Evolutionary conservation across 2,329 filamentous ascomycete species (phyloP).

Genomic region (Microdochium bolleyi): DNA sequence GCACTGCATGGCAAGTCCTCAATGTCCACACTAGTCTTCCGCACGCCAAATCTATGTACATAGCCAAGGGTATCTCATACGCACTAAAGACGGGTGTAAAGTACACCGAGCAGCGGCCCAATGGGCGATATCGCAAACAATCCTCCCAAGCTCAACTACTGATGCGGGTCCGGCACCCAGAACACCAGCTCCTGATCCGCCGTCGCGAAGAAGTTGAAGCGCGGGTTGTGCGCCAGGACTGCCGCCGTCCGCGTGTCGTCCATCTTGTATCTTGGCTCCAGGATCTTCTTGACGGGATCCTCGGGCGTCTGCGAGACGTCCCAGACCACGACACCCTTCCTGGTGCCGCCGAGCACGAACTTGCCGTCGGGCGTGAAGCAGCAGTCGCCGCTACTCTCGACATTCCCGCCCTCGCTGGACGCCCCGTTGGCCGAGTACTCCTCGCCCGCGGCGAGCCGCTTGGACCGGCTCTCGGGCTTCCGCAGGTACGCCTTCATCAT

Average conservation of each 20-base stretch:
- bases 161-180: conserved; percentile 64
- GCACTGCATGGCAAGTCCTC: too few relatives aligned
- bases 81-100: too few relatives aligned
- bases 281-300: conserved; percentile 39
- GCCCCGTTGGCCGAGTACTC: conserved; percentile 23
- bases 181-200: conserved; percentile 79
- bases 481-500: conserved; percentile 65
- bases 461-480: conserved; percentile 42
- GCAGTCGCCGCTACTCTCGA: conserved; percentile 65
- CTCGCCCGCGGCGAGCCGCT: conserved; percentile 47
- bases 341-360: conserved; percentile 75
- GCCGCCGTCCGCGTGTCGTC: conserved; percentile 62
- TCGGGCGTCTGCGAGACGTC: conserved; percentile 57
- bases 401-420: conserved; percentile 27
- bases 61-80: too few relatives aligned
- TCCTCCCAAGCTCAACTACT: conserved; percentile 18
- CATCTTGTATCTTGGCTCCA: conserved; percentile 56
- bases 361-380: conserved; percentile 87
- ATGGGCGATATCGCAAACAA: neutral
- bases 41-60: too few relatives aligned
- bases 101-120: too few relatives aligned
- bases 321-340: conserved; percentile 76
- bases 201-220: conserved; percentile 85
- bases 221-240: conserved; percentile 79
- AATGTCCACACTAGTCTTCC: too few relatives aligned